Conservation (phyloP, 116 monocot genomes). For the Cymodocea nodosa region DNA sequence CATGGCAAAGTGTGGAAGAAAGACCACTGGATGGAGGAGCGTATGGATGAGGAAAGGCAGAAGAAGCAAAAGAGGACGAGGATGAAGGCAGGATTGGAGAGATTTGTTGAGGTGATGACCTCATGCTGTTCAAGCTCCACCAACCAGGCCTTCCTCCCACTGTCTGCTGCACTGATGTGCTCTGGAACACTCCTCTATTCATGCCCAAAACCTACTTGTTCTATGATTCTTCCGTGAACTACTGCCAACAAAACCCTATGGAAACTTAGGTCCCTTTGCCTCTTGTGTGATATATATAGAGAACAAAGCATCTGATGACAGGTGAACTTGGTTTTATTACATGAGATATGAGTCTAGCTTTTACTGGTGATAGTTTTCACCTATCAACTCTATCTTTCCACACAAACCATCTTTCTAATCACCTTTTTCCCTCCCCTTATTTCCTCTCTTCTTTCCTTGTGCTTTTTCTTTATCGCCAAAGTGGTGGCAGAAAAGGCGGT, state of each 20-base stretch:
- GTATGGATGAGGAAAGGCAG: slow-evolving; percentile 10
- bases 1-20: slow-evolving; percentile 24
- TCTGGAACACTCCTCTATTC: slow-evolving; percentile 63
- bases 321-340: slow-evolving; percentile 13
- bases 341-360: too few relatives aligned
- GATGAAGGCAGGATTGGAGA: slow-evolving; percentile 8
- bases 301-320: slow-evolving; percentile 29
- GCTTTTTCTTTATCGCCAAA: slow-evolving; percentile 57
- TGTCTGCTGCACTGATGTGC: slow-evolving; percentile 36
- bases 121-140: slow-evolving; percentile 32
- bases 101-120: slow-evolving; percentile 16
- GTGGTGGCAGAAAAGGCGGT: slow-evolving; percentile 37
- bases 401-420: not conserved
- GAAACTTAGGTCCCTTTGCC: slow-evolving; percentile 21
- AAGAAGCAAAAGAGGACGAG: not conserved
- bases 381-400: not conserved
- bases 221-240: slow-evolving; percentile 2
- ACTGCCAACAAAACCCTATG: slow-evolving; percentile 15
- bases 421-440: slow-evolving; percentile 7
- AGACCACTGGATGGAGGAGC: slow-evolving; percentile 6
- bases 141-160: slow-evolving; percentile 22
- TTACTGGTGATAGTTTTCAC: too few relatives aligned
- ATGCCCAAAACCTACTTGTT: slow-evolving; percentile 21
- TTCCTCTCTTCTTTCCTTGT: slow-evolving; percentile 8
- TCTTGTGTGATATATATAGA: slow-evolving; percentile 30